Evolutionary conservation across 1,284 basidiomycete genomes (phyloP).

Genomic region (Sanguinoderma infundibulare): DNA sequence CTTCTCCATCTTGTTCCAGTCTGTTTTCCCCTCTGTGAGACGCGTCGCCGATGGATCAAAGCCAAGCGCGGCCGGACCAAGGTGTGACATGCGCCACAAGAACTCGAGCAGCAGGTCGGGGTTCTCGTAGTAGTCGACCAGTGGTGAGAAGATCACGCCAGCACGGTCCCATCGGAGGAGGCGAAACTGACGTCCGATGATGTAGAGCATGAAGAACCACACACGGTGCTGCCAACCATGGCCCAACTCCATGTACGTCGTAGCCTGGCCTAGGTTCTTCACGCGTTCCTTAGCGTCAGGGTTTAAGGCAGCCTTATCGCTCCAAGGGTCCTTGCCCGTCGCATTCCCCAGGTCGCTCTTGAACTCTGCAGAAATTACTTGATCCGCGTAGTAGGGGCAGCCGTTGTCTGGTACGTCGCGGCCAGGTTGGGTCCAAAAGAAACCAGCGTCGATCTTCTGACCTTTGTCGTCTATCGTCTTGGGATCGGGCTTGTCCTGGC

Average conservation of each 20-base stretch:
- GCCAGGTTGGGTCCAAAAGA: not conserved
- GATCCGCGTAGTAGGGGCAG: not conserved
- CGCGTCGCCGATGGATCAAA: slow-evolving; percentile 8
- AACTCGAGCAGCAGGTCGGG: slow-evolving; percentile 1
- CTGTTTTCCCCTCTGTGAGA: not conserved
- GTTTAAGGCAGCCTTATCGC: not conserved
- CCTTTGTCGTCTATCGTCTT: not conserved
- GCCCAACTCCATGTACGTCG: not conserved
- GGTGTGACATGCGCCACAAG: slow-evolving; percentile 4
- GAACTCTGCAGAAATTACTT: not conserved
- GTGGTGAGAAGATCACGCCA: not conserved
- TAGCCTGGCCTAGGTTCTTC: not conserved
- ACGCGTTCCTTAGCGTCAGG: not conserved
- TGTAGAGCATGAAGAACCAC: slow-evolving; percentile 2
- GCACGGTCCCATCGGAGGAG: slow-evolving; percentile 13
- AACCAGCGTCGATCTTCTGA: not conserved
- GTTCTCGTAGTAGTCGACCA: slow-evolving; percentile 7
- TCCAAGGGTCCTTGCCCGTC: not conserved
- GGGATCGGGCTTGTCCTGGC: not conserved
- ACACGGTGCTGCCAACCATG: slow-evolving; percentile 7
- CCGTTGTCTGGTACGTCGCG: not conserved
- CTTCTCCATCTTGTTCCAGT: not conserved
- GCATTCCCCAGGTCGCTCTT: not conserved
- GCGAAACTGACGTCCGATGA: slow-evolving; percentile 3
- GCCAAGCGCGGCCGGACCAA: not conserved